Percentiles rank a stretch among this genome's conserved stretches.
Conservation (phyloP, 257 asterid genomes). For the Verbena officinalis region DNA sequence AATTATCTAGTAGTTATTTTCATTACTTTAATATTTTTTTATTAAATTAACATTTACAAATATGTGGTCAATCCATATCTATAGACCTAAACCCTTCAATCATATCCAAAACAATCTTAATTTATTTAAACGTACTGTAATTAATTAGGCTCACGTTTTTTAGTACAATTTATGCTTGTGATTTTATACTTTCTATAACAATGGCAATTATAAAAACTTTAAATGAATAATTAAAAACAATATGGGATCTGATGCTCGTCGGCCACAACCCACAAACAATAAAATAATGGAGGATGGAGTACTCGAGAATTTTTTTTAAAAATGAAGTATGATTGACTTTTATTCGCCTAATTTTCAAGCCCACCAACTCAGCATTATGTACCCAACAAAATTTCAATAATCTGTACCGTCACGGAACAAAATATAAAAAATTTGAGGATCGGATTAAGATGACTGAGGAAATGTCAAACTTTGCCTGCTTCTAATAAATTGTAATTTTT, state of each 20-base stretch:
- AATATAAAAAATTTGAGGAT: neutral
- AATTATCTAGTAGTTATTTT: no score
- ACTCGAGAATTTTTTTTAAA: no score
- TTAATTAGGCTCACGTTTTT: neutral
- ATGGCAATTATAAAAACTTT: slow-evolving; percentile 13
- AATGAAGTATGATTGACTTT: slow-evolving; percentile 8
- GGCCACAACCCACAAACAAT: no score
- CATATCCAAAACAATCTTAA: neutral
- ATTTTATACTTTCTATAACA: neutral
- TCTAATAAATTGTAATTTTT: neutral
- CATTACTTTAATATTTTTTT: no score
- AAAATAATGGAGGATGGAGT: no score
- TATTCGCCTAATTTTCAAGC: slow-evolving; percentile 27
- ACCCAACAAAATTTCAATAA: slow-evolving; percentile 18
- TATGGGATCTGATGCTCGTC: slow-evolving; percentile 27
- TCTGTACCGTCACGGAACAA: slow-evolving; percentile 1
- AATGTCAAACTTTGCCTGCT: slow-evolving; percentile 26
- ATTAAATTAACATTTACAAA: no score
- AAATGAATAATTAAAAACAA: neutral
- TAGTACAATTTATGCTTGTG: neutral
- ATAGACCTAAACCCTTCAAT: no score
- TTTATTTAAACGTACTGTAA: neutral
- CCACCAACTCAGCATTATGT: slow-evolving; percentile 28
- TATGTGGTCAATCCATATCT: no score
- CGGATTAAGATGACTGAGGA: slow-evolving; percentile 5